Evolutionary conservation across 805 yeast species (phyloP).

Genomic region (Candida coquimbonensis): DNA sequence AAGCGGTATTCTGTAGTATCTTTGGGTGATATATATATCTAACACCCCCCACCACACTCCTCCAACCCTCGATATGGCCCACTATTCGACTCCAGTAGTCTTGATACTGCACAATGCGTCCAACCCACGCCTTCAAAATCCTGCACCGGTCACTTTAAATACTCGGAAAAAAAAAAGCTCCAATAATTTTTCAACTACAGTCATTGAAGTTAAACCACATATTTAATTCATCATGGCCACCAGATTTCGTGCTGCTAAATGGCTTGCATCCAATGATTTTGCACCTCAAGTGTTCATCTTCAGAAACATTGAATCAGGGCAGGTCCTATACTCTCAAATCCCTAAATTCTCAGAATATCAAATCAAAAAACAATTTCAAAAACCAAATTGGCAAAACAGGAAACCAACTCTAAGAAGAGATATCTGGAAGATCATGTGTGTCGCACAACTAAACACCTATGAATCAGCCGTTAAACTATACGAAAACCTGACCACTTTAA

Average conservation of each 20-base stretch:
- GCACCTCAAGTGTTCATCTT: conserved; percentile 83
- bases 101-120: neutral
- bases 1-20: too few relatives aligned
- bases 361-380: conserved; percentile 54
- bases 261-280: conserved; percentile 53
- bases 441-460: conserved; percentile 56
- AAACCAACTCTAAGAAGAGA: conserved; percentile 77
- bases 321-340: conserved; percentile 81
- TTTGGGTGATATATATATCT: too few relatives aligned
- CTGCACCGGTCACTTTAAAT: neutral
- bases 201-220: neutral
- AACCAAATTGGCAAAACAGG: conserved; percentile 88
- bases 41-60: too few relatives aligned
- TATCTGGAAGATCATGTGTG: conserved; percentile 87
- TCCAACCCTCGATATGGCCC: too few relatives aligned
- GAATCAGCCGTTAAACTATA: conserved; percentile 67
- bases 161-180: neutral
- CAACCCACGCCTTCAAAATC: neutral
- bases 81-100: too few relatives aligned
- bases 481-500: conserved; percentile 65
- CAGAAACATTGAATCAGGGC: conserved; percentile 83
- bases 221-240: conserved; percentile 9
- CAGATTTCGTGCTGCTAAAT: conserved; percentile 47
- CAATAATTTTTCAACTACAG: neutral
- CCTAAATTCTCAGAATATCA: conserved; percentile 46